These are phyloP conservation scores for Fusarium incarnatum DNA, from an alignment of 2,329 filamentous ascomycete species.

Conservation along the genomic window DNA sequence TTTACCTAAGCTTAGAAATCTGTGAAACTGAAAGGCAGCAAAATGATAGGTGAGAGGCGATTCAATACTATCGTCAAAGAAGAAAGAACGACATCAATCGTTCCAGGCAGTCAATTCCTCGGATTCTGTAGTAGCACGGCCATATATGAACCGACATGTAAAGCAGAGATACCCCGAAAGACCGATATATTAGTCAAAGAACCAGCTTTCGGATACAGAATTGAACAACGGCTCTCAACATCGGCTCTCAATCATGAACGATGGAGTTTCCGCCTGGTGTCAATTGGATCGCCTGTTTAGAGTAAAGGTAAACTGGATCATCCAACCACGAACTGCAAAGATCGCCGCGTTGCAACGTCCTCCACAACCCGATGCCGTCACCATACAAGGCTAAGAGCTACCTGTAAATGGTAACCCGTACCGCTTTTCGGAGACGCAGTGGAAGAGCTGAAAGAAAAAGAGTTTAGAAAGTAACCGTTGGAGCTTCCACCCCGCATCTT, in stretches of 20 bases:
- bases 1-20: neutral
- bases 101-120: neutral
- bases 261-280: neutral
- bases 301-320: constrained; percentile 26
- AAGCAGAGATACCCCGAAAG: constrained; percentile 23
- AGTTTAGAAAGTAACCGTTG: constrained; percentile 7
- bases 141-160: neutral
- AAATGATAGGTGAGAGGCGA: neutral
- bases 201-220: constrained; percentile 3
- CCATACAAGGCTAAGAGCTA: neutral
- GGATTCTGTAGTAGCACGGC: neutral
- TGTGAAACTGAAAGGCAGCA: neutral
- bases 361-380: constrained; percentile 24
- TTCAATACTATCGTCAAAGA: accelerated
- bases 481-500: constrained; percentile 30
- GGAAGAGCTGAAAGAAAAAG: constrained; percentile 1
- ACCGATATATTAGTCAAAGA: constrained; percentile 8
- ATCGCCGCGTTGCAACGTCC: constrained; percentile 21
- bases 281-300: constrained; percentile 23
- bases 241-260: neutral
- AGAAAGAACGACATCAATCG: neutral
- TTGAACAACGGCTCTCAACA: neutral
- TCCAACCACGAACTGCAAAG: constrained; percentile 15
- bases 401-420: neutral
- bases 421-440: neutral